Conservation (phyloP, 2,329 filamentous ascomycete genomes). For the Onygena corvina region DNA sequence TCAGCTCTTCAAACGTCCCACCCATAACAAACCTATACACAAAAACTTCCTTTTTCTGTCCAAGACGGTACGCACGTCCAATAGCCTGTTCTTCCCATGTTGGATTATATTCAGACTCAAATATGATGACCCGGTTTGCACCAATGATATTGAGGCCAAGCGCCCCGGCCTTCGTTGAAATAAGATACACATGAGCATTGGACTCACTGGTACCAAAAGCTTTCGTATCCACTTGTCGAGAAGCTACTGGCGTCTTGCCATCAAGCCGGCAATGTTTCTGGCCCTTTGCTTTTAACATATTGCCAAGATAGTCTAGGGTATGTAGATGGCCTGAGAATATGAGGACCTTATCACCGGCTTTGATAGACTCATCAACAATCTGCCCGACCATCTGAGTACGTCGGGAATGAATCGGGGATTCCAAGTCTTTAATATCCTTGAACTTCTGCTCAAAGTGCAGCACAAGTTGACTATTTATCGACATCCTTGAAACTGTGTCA, state of each 20-base stretch:
- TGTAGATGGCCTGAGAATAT: conserved; percentile 65
- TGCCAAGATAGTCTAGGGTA: conserved; percentile 57
- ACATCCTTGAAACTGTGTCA: neutral
- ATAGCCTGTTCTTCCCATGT: conserved; percentile 75
- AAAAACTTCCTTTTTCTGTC: conserved; percentile 66
- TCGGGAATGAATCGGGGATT: conserved; percentile 47
- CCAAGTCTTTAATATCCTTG: conserved; percentile 21
- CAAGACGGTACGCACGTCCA: conserved; percentile 73
- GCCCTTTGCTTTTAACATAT: conserved; percentile 40
- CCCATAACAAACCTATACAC: conserved; percentile 72
- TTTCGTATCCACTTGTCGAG: conserved; percentile 53
- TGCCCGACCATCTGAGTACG: conserved; percentile 56
- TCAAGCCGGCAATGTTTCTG: conserved; percentile 51
- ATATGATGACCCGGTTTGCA: conserved; percentile 75
- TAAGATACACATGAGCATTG: conserved; percentile 53
- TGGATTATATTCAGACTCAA: conserved; percentile 74
- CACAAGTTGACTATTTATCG: conserved; percentile 9
- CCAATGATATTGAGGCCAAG: conserved; percentile 72
- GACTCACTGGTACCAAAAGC: conserved; percentile 50
- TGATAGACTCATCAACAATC: conserved; percentile 56
- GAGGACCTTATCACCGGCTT: conserved; percentile 58
- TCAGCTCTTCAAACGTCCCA: conserved; percentile 64
- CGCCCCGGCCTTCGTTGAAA: conserved; percentile 73
- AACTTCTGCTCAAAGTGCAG: conserved; percentile 21
- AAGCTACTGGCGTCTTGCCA: conserved; percentile 46